Percentiles rank a stretch among this genome's conserved stretches.
Conservation (phyloP, 805 yeast species). For the Candida ponderosae region DNA sequence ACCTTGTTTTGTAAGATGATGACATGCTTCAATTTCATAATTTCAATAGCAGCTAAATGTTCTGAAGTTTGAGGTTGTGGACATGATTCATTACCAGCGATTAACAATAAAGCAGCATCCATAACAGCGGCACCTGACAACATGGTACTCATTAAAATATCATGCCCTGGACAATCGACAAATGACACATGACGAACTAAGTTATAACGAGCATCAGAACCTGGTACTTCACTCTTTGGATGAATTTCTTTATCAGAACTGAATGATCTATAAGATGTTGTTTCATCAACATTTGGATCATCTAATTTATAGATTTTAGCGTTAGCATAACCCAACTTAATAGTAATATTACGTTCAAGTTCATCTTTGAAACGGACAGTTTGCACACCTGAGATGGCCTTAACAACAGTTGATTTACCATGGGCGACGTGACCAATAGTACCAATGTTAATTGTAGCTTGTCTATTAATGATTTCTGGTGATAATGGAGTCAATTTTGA, state of each 20-base stretch:
- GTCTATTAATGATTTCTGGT: slow-evolving; percentile 95
- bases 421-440: slow-evolving; percentile 96
- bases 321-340: slow-evolving; percentile 96
- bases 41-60: slow-evolving; percentile 98
- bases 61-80: slow-evolving; percentile 99
- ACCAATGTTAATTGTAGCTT: slow-evolving; percentile 98
- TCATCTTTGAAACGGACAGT: slow-evolving; percentile 99
- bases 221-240: slow-evolving; percentile 86
- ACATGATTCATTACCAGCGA: slow-evolving; percentile 98
- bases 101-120: slow-evolving; percentile 96
- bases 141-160: slow-evolving; percentile 99
- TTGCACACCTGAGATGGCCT: slow-evolving; percentile 97
- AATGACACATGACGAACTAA: slow-evolving; percentile 95
- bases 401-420: slow-evolving; percentile 89
- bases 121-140: slow-evolving; percentile 99
- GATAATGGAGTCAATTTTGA: slow-evolving; percentile 74
- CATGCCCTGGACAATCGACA: slow-evolving; percentile 99
- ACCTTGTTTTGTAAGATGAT: slow-evolving; percentile 96
- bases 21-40: slow-evolving; percentile 96
- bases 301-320: slow-evolving; percentile 96
- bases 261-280: slow-evolving; percentile 91
- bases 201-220: slow-evolving; percentile 82
- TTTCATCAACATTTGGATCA: slow-evolving; percentile 79
- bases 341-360: slow-evolving; percentile 97
- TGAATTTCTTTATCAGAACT: slow-evolving; percentile 90